Evolutionary conservation across 352 stramenopile species (phyloP).

Genomic region (Aphanomyces invadans): DNA sequence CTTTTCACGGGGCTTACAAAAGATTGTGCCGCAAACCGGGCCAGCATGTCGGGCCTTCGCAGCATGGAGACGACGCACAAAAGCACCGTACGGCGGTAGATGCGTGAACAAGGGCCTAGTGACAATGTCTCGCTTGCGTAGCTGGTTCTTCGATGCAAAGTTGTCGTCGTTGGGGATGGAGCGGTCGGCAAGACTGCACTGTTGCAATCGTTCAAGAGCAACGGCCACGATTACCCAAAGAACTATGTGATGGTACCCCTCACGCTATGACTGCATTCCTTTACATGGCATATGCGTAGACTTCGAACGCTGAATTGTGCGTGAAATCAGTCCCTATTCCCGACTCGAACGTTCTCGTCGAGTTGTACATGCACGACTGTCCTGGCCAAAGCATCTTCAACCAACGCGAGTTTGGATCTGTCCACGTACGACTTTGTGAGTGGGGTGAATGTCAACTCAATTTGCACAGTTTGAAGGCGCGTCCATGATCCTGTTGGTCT

Average conservation of each 20-base stretch:
- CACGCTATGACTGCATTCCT: no score
- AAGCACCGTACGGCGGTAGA: slow-evolving; percentile 46
- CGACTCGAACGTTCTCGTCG: slow-evolving; percentile 84
- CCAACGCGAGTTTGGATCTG: slow-evolving; percentile 82
- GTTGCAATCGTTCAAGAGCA: slow-evolving; percentile 87
- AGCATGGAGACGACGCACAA: slow-evolving; percentile 90
- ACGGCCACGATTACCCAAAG: slow-evolving; percentile 88
- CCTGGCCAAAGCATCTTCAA: slow-evolving; percentile 92
- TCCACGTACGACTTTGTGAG: slow-evolving; percentile 35
- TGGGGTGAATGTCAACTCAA: not conserved
- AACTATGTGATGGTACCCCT: slow-evolving; percentile 91
- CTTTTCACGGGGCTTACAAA: not conserved
- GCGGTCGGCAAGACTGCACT: slow-evolving; percentile 87
- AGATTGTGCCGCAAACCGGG: not conserved
- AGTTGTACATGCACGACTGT: slow-evolving; percentile 92
- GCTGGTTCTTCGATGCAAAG: slow-evolving; percentile 86
- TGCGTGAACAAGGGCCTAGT: no score
- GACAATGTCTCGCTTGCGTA: slow-evolving; percentile 29
- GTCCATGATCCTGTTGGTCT: slow-evolving; percentile 70
- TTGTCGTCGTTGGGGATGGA: slow-evolving; percentile 85
- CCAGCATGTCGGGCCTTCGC: slow-evolving; percentile 62
- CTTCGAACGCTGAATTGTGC: slow-evolving; percentile 82
- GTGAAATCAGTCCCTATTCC: slow-evolving; percentile 86
- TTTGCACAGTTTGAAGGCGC: slow-evolving; percentile 34
- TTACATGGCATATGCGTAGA: slow-evolving; percentile 35